Conservation (phyloP, 2,329 filamentous ascomycete species). For the Beauveria pseudobassiana region DNA sequence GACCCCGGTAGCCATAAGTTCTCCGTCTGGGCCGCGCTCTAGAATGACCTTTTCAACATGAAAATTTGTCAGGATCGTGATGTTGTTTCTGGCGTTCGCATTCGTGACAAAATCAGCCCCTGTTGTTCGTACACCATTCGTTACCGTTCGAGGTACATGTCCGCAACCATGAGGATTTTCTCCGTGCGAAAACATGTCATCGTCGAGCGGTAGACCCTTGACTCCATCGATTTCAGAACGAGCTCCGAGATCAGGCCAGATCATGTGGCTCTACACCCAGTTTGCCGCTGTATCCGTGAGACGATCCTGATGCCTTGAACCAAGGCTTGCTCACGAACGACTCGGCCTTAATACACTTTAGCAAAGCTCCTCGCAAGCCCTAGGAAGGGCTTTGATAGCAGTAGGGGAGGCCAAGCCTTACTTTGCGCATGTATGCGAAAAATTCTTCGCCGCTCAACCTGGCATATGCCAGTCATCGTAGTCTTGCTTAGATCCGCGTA, state of each 20-base stretch:
- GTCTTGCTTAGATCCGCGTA: slow-evolving; percentile 39
- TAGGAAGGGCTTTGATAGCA: not conserved
- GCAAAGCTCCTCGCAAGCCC: not conserved
- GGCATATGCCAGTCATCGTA: slow-evolving; percentile 48
- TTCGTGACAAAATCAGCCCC: slow-evolving; percentile 44
- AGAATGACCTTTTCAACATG: slow-evolving; percentile 47
- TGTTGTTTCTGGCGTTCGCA: slow-evolving; percentile 31
- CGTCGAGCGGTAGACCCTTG: slow-evolving; percentile 44
- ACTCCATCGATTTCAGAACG: slow-evolving; percentile 46
- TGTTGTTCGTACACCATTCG: slow-evolving; percentile 44
- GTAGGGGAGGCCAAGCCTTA: slow-evolving; percentile 21
- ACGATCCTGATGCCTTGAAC: slow-evolving; percentile 40
- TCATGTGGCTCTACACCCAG: slow-evolving; percentile 51
- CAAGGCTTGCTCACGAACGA: slow-evolving; percentile 51
- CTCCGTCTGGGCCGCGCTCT: slow-evolving; percentile 23
- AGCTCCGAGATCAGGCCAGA: slow-evolving; percentile 50
- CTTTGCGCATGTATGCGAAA: slow-evolving; percentile 47
- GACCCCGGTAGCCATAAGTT: slow-evolving; percentile 39
- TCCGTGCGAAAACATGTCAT: slow-evolving; percentile 50
- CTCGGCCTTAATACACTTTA: slow-evolving; percentile 33
- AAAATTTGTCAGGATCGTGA: slow-evolving; percentile 39
- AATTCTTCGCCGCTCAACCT: slow-evolving; percentile 50
- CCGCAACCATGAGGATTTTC: slow-evolving; percentile 47
- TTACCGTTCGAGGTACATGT: slow-evolving; percentile 44
- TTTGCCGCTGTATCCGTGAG: slow-evolving; percentile 44